Conservation (phyloP, 495 filamentous ascomycete genomes). For the Neurospora africana region DNA sequence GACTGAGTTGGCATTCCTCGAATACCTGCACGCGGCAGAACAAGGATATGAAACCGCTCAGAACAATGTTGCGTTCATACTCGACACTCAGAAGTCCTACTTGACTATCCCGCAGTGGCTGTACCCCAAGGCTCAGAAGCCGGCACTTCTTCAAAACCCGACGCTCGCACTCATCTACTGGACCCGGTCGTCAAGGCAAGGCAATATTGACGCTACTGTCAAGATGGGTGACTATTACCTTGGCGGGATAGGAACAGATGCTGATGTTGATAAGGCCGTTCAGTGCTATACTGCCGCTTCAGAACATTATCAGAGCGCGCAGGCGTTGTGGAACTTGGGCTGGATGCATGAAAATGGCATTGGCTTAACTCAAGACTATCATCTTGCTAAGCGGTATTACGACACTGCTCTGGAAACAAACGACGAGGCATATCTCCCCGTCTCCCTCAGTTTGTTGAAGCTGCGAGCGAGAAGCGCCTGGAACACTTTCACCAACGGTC, state of each 20-base stretch:
- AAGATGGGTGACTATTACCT: conserved; percentile 99
- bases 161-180: conserved; percentile 83
- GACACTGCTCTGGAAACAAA: conserved; percentile 87
- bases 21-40: conserved; percentile 86
- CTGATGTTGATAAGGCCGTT: conserved; percentile 78
- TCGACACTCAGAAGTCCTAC: conserved; percentile 63
- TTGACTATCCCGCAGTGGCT: conserved; percentile 31
- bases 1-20: conserved; percentile 70
- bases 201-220: conserved; percentile 85
- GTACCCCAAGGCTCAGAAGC: conserved; percentile 23
- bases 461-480: conserved; percentile 75
- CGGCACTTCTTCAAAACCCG: conserved; percentile 55
- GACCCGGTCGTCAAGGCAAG: conserved; percentile 90
- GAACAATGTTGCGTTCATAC: conserved; percentile 84
- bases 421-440: conserved; percentile 87
- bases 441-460: conserved; percentile 79
- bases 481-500: conserved; percentile 84
- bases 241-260: conserved; percentile 58
- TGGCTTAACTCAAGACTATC: conserved; percentile 89
- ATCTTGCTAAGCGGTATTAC: conserved; percentile 93
- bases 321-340: conserved; percentile 93
- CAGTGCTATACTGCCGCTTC: conserved; percentile 87
- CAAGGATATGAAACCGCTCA: conserved; percentile 92
- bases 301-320: conserved; percentile 80
- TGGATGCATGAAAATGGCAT: conserved; percentile 99